A percentile compares a stretch with the other conserved stretches of the same genome.
These are phyloP conservation scores for Aegilops umbellulata DNA, from an alignment of 176 grass and related monocot species.

Conservation along the genomic window DNA sequence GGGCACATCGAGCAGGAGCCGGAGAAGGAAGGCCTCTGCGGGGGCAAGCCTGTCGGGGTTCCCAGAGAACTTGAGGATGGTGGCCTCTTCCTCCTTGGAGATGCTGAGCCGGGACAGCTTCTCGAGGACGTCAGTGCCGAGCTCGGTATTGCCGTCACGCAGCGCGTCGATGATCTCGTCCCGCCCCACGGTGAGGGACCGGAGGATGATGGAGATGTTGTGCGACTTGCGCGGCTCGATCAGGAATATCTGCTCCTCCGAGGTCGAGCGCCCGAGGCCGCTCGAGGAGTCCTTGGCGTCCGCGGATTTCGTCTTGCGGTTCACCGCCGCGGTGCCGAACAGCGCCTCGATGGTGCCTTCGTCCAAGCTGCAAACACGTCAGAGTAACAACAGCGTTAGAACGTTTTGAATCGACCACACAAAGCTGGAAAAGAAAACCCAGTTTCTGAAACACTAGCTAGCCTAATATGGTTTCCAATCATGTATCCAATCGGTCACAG, in stretches of 20 bases:
- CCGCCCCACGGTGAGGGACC: constrained; percentile 58
- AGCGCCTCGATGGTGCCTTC: constrained; percentile 90
- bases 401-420: neutral
- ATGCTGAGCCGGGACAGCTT: constrained; percentile 60
- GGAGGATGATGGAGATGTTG: constrained; percentile 90
- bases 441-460: neutral
- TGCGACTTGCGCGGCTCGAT: constrained; percentile 86
- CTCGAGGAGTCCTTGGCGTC: constrained; percentile 39
- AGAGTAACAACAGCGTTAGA: constrained; percentile 2
- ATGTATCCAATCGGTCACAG: neutral
- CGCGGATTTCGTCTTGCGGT: constrained; percentile 40
- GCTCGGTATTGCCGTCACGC: constrained; percentile 50
- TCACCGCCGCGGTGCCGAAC: constrained; percentile 64
- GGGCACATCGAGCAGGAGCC: constrained; percentile 65
- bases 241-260: constrained; percentile 64
- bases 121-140: constrained; percentile 71
- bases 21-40: constrained; percentile 67
- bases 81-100: constrained; percentile 66
- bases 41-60: constrained; percentile 63
- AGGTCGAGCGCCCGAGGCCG: constrained; percentile 23
- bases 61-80: constrained; percentile 67
- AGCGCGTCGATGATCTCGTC: constrained; percentile 74
- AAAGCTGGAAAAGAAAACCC: neutral
- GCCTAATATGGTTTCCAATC: neutral
- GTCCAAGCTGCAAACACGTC: constrained; percentile 54